Evolutionary conservation across 1,284 basidiomycete genomes (phyloP).

Genomic region (Leccinum huronense): DNA sequence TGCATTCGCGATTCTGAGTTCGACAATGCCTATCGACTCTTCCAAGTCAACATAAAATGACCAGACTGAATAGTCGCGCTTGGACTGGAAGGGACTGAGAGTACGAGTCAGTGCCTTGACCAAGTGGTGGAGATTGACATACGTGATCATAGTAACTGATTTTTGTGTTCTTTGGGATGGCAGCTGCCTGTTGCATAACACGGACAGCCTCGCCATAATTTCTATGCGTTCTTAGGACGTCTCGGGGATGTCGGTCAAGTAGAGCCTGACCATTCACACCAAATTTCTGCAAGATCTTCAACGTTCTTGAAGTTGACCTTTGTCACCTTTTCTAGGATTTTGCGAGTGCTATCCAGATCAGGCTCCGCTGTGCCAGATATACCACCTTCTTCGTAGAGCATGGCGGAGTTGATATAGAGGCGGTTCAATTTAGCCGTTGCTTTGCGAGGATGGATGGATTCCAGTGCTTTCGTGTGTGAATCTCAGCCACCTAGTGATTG

Average conservation of each 20-base stretch:
- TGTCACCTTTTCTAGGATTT: constrained; percentile 89
- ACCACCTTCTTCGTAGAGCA: constrained; percentile 97
- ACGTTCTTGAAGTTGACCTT: constrained; percentile 94
- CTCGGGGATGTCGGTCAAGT: constrained; percentile 3
- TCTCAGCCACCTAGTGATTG: constrained; percentile 75
- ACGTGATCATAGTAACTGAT: constrained; percentile 96
- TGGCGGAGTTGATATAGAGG: constrained; percentile 94
- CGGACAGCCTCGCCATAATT: constrained; percentile 95
- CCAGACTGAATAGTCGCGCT: constrained; percentile 97
- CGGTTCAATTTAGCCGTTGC: constrained; percentile 91
- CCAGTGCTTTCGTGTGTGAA: constrained; percentile 84
- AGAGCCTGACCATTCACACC: constrained; percentile 93
- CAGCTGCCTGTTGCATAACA: constrained; percentile 94
- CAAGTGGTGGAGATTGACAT: constrained; percentile 32
- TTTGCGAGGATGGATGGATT: constrained; percentile 86
- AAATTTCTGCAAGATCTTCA: constrained; percentile 96
- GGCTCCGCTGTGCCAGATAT: constrained; percentile 72
- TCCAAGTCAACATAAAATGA: constrained; percentile 98
- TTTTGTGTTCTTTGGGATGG: constrained; percentile 86
- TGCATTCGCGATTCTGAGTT: constrained; percentile 98
- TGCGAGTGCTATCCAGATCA: constrained; percentile 84
- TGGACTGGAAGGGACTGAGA: constrained; percentile 79
- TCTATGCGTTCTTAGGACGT: constrained; percentile 43
- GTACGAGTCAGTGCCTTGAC: constrained; percentile 17
- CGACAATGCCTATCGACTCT: constrained; percentile 93